Evolutionary conservation across 352 stramenopile genomes (phyloP), one percentile per base, ranked within the genome.

Genomic region (Saprolegnia parasitica): DNA sequence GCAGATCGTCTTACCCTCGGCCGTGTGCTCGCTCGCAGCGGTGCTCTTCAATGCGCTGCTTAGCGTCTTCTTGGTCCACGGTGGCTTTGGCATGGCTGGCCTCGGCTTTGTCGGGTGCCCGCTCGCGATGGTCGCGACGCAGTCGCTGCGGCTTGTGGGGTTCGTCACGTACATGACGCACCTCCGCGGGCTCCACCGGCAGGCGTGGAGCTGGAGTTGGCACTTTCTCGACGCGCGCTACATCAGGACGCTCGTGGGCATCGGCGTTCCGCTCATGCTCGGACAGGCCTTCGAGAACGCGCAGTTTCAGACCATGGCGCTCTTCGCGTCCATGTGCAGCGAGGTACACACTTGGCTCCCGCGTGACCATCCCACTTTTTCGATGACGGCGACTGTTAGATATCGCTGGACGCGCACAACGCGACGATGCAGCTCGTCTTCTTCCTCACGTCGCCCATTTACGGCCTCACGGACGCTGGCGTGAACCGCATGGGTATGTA

Each of bases 371-470:
- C 20, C 42, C 10, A 56, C 20, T 4, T 9, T 40, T 13, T 60
- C 21, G 13, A 60, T 20, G 39, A 24, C 16, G 40, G 11, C 2
- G 61, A 45, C n/a, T n/a, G n/a, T 15, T 71, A 62, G 39, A 67
- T 88, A 4, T 83, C 93, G 65, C 73, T 95, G 15, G 84, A 80
- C 23, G 79, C 87, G 18, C 84, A 95, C 72, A 92, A 87, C 68
- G 79, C 84, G 18, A 94, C 93, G 85, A 88, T 94, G 76, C 86
- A 93, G 73, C 72, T 93, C 32, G 90, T 94, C 73, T 88, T 88
- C 73, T 88, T 96, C 71, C 77, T 85, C 42, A 90, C 83, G 45
- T 84, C 76, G 26, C 83, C 81, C 9, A 84, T 93, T 40, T 95
- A 88, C 71, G 83, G 86, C 8, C 71, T 93, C 1, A 80, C 87